Evolutionary conservation across 140 eudicot species (phyloP).

Genomic region (Oenanthe javanica): DNA sequence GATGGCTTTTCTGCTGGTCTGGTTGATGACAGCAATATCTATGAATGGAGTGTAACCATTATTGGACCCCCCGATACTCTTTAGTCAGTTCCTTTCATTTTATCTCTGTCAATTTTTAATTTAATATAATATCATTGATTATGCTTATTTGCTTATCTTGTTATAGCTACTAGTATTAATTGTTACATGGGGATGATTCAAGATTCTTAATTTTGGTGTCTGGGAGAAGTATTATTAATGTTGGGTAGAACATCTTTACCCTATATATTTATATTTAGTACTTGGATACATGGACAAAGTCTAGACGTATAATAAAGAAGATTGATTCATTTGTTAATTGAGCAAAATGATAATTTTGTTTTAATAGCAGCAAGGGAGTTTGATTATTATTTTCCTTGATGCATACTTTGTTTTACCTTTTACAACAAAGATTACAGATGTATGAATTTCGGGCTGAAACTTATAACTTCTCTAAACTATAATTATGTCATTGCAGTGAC

Average conservation of each 20-base stretch:
- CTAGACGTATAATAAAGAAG: too few species aligned
- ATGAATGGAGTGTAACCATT: conserved; percentile 59
- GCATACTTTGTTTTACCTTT: background rate
- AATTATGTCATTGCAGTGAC: conserved; percentile 20
- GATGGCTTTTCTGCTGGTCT: conserved; percentile 60
- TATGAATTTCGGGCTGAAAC: background rate
- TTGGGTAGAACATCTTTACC: too few species aligned
- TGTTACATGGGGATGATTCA: too few species aligned
- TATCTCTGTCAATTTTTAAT: background rate
- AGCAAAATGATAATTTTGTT: too few species aligned
- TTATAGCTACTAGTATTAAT: too few species aligned
- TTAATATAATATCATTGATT: background rate
- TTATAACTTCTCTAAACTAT: background rate
- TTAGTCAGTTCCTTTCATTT: conserved; percentile 24
- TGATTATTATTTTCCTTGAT: background rate
- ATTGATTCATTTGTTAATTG: too few species aligned
- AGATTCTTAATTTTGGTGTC: too few species aligned
- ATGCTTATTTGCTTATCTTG: background rate
- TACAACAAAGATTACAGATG: background rate
- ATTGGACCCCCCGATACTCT: conserved; percentile 57
- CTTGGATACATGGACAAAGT: too few species aligned
- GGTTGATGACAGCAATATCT: conserved; percentile 42
- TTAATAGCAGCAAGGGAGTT: too few species aligned
- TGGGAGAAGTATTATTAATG: too few species aligned
- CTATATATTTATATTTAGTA: too few species aligned